Percentiles rank a stretch among this genome's conserved stretches.
phyloP scores from a whole-genome alignment of 2,329 filamentous ascomycete species.

The Graphilbum sp. region DNA sequence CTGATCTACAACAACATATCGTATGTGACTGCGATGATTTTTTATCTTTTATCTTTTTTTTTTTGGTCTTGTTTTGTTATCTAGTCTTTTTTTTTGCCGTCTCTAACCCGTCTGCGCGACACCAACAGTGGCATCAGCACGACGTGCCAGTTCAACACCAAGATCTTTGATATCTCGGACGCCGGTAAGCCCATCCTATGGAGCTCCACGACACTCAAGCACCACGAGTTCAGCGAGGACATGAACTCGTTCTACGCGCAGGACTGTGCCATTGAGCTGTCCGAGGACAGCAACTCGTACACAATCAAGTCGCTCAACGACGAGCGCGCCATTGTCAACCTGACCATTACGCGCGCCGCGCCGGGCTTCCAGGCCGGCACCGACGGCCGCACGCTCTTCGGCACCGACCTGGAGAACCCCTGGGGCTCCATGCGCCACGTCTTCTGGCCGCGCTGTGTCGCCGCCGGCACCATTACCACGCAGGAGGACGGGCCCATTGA shows the following conservation, averaged over 20 bases:
- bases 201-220: conserved; percentile 63
- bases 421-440: conserved; percentile 88
- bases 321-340: conserved; percentile 63
- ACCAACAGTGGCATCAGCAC: conserved; percentile 61
- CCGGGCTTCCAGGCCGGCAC: conserved; percentile 77
- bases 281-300: conserved; percentile 67
- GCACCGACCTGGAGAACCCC: conserved; percentile 68
- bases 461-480: conserved; percentile 73
- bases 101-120: too few species aligned
- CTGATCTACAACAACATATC: conserved; percentile 96
- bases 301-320: conserved; percentile 84
- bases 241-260: conserved; percentile 75
- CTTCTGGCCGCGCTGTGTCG: conserved; percentile 81
- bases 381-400: conserved; percentile 70
- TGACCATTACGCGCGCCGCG: conserved; percentile 59
- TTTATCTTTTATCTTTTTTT: too few species aligned
- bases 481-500: conserved; percentile 65
- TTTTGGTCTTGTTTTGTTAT: too few species aligned
- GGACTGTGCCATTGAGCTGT: conserved; percentile 70
- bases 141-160: conserved; percentile 86
- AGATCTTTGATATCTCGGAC: conserved; percentile 66
- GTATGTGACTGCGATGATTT: too few species aligned
- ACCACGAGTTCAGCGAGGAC: conserved; percentile 72
- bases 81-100: too few species aligned
- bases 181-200: conserved; percentile 60